phyloP scores from a whole-genome alignment of 2,329 filamentous ascomycete genomes.

The Phialemoniopsis sp. region DNA sequence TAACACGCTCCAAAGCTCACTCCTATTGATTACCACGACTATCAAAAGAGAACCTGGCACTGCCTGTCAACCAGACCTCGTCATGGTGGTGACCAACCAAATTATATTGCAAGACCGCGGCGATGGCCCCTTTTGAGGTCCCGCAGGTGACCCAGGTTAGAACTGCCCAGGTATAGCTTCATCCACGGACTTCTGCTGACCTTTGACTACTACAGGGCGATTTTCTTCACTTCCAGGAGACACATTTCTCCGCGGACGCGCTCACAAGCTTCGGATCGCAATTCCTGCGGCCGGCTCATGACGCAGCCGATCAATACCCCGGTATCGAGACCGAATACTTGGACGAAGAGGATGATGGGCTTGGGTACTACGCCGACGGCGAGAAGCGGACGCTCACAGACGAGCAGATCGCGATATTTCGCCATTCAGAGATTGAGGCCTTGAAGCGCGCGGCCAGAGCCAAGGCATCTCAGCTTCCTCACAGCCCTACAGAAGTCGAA shows the following conservation, averaged over 20 bases:
- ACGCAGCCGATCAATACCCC: slow-evolving; percentile 16
- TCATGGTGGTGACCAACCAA: no score
- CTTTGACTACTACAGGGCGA: slow-evolving; percentile 45
- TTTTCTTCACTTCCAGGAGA: slow-evolving; percentile 50
- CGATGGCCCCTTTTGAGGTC: no score
- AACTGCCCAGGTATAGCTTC: no score
- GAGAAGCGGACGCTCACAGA: slow-evolving; percentile 87
- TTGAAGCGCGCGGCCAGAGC: slow-evolving; percentile 43
- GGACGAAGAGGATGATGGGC: slow-evolving; percentile 56
- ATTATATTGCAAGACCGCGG: no score
- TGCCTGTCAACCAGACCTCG: no score
- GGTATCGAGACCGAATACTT: slow-evolving; percentile 27
- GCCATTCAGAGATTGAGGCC: slow-evolving; percentile 79
- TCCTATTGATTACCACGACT: no score
- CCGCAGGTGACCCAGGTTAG: no score
- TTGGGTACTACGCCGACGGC: slow-evolving; percentile 85
- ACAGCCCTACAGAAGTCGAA: no score
- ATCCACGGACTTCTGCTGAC: not conserved
- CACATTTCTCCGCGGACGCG: slow-evolving; percentile 52
- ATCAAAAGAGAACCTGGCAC: no score
- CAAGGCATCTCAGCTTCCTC: no score
- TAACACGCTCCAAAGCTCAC: no score
- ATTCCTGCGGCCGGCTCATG: slow-evolving; percentile 31
- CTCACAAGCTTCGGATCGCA: slow-evolving; percentile 39
- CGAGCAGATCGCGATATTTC: slow-evolving; percentile 85